Evolutionary conservation across 116 monocot genomes (phyloP).

Genomic region (Dioscorea cayenensis): DNA sequence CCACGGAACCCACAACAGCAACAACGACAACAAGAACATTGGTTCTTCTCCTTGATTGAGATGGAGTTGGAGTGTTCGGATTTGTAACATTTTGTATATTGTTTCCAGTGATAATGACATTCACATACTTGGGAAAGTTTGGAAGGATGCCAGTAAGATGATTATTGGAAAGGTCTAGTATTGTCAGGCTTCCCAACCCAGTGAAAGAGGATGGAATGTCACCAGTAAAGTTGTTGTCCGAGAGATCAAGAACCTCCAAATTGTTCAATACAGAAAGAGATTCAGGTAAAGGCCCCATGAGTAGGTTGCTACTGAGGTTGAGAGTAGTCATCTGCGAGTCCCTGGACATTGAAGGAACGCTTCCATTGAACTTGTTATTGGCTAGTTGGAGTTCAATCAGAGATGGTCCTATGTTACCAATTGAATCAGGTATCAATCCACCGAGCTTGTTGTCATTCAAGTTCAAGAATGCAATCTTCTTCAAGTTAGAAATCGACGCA

Average conservation of each 20-base stretch:
- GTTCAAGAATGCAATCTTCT: slow-evolving; percentile 28
- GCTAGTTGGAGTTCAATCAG: slow-evolving; percentile 43
- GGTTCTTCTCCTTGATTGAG: background rate
- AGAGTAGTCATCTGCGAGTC: slow-evolving; percentile 20
- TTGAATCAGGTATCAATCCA: slow-evolving; percentile 31
- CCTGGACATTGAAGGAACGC: slow-evolving; percentile 26
- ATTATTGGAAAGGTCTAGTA: slow-evolving; percentile 46
- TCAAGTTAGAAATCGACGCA: slow-evolving; percentile 18
- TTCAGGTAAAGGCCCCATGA: slow-evolving; percentile 35
- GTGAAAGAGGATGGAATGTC: slow-evolving; percentile 27
- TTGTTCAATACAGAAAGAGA: background rate
- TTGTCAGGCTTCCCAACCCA: slow-evolving; percentile 29
- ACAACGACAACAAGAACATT: slow-evolving; percentile 11
- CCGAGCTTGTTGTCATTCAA: slow-evolving; percentile 33
- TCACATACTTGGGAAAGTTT: slow-evolving; percentile 1
- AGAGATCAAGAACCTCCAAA: slow-evolving; percentile 62
- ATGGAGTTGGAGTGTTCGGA: background rate
- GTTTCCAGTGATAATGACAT: slow-evolving; percentile 23
- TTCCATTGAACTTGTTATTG: slow-evolving; percentile 40
- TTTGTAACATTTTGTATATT: background rate
- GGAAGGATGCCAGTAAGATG: slow-evolving; percentile 51
- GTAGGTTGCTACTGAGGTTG: slow-evolving; percentile 46
- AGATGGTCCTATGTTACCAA: slow-evolving; percentile 4
- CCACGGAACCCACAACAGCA: slow-evolving; percentile 13
- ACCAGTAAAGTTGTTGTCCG: slow-evolving; percentile 47